Base-by-base conservation (phyloP, 2,329 filamentous ascomycete genomes). In the Diaporthe australafricana region DNA sequence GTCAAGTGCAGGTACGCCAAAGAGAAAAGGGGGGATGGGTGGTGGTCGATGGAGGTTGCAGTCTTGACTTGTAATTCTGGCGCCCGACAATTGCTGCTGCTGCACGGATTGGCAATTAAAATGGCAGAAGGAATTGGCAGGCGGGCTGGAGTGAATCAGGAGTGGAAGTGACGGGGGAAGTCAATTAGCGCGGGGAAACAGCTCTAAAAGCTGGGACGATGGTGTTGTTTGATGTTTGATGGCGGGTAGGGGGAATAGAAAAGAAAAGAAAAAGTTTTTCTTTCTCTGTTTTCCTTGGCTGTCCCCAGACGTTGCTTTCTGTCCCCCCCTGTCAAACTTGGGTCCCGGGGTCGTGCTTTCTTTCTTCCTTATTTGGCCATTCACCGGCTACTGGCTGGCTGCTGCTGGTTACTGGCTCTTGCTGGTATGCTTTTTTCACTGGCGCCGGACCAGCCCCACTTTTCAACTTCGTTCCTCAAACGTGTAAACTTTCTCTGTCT, bases 301-400 rank as follows among this genome's bases (percentile, higher is more conserved):
- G 52, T 14, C 35, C 40, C 35, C 35, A 11, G 42, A 22, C 48
- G 67, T 48, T 48, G 38, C 27, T 48, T 50, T 62, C 53, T 63
- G 25, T 17, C 27, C 60, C 60, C 60, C 60, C 60, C 45, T 50
- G 60, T 38, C 60, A 38, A 42, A 45, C 16, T 11, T 50, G 20
- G 30, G 20, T 25, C 60, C 38, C 60, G 42, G 70, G 63, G 56
- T 62, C 70, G 70, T 71, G 53, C 63, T 71, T 71, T 68, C 70
- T 71, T 71, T 71, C 70, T 68, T 71, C 63, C 70, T 68, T 63
- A 60, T 42, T 63, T 27, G 47, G 45, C 47, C 56, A 45, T 47
- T 53, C 30, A 69, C 57, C 57, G 32, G 25, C 12, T 30, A 53
- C 40, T 65, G 42, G 42, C 27, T 65, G 57, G 42, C 40, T 27